Evolutionary conservation across 257 asterid genomes (phyloP), one percentile per base, ranked within the genome.

Genomic region (Salvia rosmarinus): DNA sequence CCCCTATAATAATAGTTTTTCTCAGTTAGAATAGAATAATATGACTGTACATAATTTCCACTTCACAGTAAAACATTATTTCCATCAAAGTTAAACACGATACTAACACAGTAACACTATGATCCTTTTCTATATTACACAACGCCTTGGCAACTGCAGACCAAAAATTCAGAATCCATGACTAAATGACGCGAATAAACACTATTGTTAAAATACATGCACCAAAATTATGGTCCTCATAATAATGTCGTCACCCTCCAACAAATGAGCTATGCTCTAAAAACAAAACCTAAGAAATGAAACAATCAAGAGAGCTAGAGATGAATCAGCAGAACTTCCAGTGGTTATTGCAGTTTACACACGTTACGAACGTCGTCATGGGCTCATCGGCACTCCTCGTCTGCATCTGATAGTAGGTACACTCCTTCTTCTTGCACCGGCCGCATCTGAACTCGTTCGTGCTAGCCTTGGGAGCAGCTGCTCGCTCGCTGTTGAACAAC

Each of bases 351-450:
- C 99, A 94, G 96, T 88, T 88, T 17, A 91, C 96, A 44, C 99
- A 94, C 0, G 99, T 94, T 1, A 94, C 98, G 20, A 72, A 94
- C 3, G 98, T 94, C 3, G 99, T 94, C 99, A 94, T 94, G 1
- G 98, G 99, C 78, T 94, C 99, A 34, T 94, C 99, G 4, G 99
- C 99, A 84, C 99, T 91, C 80, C 99, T 75, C 1, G 96, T 94
- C 87, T 94, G 96, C 93, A 94, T 64, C 83, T 94, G 98, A 72
- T 89, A 94, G 60, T 94, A 94, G 9, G 98, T 94, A 3, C 87
- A 76, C 50, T 94, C 93, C 74, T 76, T 84, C 84, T 94, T 88
- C 87, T 80, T 86, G 62, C 99, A 94, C 84, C 96, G 85, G 0
- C 90, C 87, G 34, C 98, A 91, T 19, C 85, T 89, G 76, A 94